Evolutionary conservation across 2,329 filamentous ascomycete genomes (phyloP).

Genomic region (Clarireedia homoeocarpa): DNA sequence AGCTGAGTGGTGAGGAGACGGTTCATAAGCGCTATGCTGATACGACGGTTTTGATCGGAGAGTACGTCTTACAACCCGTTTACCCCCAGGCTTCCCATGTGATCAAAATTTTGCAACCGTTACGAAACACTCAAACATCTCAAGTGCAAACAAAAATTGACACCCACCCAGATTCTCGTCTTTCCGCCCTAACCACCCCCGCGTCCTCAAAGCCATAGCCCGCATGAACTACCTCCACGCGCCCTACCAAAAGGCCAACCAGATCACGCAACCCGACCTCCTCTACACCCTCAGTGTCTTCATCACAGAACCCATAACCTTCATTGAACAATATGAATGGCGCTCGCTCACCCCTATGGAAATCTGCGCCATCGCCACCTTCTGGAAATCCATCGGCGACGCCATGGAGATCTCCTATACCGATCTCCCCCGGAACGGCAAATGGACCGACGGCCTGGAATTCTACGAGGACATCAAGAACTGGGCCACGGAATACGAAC

Average conservation of each 20-base stretch:
- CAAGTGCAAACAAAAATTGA: background rate
- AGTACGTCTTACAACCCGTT: background rate
- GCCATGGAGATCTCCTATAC: constrained; percentile 56
- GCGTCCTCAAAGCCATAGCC: constrained; percentile 45
- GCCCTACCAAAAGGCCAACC: constrained; percentile 47
- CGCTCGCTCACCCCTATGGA: constrained; percentile 59
- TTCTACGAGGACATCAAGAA: constrained; percentile 41
- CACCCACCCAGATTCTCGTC: constrained; percentile 10
- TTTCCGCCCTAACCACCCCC: constrained; percentile 23
- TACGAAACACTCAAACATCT: background rate
- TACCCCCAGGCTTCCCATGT: background rate
- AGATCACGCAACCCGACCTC: constrained; percentile 55
- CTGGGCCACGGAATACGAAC: constrained; percentile 52
- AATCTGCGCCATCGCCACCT: constrained; percentile 55
- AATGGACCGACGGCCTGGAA: constrained; percentile 44
- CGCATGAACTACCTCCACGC: constrained; percentile 58
- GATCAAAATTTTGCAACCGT: background rate
- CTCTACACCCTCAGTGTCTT: constrained; percentile 61
- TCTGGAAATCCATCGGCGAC: constrained; percentile 66
- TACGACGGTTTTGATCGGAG: constrained; percentile 19
- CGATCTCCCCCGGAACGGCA: background rate
- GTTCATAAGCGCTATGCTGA: constrained; percentile 36
- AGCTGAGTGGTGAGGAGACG: constrained; percentile 38
- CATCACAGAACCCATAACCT: constrained; percentile 55
- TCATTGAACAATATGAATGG: constrained; percentile 63